phyloP scores from a whole-genome alignment of 2,329 filamentous ascomycete genomes.

The Cordyceps militaris region DNA sequence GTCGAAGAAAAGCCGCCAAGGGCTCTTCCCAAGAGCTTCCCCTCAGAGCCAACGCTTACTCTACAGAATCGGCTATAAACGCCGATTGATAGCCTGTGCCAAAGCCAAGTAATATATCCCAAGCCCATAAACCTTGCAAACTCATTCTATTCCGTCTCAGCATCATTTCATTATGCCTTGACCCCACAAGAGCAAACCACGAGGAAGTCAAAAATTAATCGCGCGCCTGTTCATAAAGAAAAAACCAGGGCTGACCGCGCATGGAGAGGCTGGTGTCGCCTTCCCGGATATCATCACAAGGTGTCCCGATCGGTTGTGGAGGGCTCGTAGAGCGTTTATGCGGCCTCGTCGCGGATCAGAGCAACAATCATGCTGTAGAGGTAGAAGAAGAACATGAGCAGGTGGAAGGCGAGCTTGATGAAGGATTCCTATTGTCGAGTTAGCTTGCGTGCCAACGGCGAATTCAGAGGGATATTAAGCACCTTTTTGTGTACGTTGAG shows the following conservation, averaged over 20 bases:
- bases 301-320: constrained; percentile 5
- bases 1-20: background rate
- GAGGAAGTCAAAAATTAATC: constrained; percentile 9
- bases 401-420: constrained; percentile 96
- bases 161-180: constrained; percentile 8
- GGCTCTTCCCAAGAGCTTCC: constrained; percentile 7
- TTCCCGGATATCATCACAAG: constrained; percentile 13
- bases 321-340: constrained; percentile 44
- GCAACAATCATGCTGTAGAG: constrained; percentile 98
- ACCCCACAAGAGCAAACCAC: constrained; percentile 3
- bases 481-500: constrained; percentile 99
- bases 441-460: constrained; percentile 15
- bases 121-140: constrained; percentile 16
- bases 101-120: constrained; percentile 24
- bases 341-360: constrained; percentile 87
- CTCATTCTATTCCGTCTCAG: constrained; percentile 21
- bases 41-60: constrained; percentile 14
- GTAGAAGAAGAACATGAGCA: constrained; percentile 99
- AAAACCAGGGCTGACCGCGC: constrained; percentile 3
- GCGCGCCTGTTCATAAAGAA: constrained; percentile 4
- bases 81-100: constrained; percentile 19
- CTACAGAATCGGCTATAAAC: constrained; percentile 22
- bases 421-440: constrained; percentile 74
- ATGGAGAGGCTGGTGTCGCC: constrained; percentile 2
- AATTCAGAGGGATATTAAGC: constrained; percentile 15